Percentiles rank a stretch among this genome's conserved stretches.
These are phyloP conservation scores for Colletotrichum lentis DNA, from an alignment of 2,329 filamentous ascomycete species.

Conservation along the genomic window DNA sequence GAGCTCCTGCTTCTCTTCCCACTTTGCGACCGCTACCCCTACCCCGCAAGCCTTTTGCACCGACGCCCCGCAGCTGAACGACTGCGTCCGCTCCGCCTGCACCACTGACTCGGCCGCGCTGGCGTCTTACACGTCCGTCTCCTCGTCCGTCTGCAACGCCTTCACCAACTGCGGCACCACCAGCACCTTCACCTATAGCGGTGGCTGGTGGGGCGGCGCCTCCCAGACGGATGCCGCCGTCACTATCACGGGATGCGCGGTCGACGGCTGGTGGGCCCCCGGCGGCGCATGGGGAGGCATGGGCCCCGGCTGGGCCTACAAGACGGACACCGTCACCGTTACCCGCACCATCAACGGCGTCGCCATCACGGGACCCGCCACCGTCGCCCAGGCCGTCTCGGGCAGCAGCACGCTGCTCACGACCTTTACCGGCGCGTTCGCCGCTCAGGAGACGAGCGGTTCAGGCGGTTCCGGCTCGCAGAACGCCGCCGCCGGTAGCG, in stretches of 20 bases:
- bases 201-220: constrained; percentile 34
- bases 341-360: constrained; percentile 26
- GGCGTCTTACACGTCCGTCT: constrained; percentile 39
- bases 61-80: constrained; percentile 31
- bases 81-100: constrained; percentile 41
- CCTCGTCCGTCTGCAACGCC: constrained; percentile 40
- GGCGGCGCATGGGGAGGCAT: constrained; percentile 39
- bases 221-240: constrained; percentile 39
- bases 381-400: constrained; percentile 34
- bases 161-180: constrained; percentile 39
- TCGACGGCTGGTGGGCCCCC: constrained; percentile 41
- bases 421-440: constrained; percentile 36
- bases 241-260: constrained; percentile 43
- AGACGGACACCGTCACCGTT: constrained; percentile 41
- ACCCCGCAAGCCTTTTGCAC: constrained; percentile 41
- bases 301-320: constrained; percentile 40
- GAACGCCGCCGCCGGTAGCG: constrained; percentile 14
- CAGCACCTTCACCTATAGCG: constrained; percentile 43
- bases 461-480: constrained; percentile 20
- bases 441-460: constrained; percentile 33
- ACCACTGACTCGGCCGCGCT: constrained; percentile 37
- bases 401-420: constrained; percentile 40
- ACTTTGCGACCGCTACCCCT: constrained; percentile 41
- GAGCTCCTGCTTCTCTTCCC: constrained; percentile 42
- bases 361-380: constrained; percentile 20